A percentile compares a stretch with the other conserved stretches of the same genome.
Conservation (phyloP, 192 early-diverging fungal species). For the Rhizophagus sp. region DNA sequence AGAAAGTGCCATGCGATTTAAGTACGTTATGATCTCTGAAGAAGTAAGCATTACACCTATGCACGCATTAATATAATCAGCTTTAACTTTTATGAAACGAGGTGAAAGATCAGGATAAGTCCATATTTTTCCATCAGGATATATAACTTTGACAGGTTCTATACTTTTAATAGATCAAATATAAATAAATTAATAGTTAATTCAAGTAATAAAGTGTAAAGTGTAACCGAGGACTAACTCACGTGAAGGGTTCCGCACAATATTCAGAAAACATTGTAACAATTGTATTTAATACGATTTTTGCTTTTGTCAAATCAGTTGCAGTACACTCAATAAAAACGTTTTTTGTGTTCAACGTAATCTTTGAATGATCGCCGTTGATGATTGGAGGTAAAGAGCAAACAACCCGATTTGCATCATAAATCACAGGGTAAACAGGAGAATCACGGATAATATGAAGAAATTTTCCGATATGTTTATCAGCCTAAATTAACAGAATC, state of each 20-base stretch:
- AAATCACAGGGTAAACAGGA: slow-evolving; percentile 90
- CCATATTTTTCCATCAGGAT: slow-evolving; percentile 72
- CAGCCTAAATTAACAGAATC: slow-evolving; percentile 43
- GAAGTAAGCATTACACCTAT: slow-evolving; percentile 72
- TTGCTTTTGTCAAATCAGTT: slow-evolving; percentile 93
- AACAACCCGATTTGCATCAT: slow-evolving; percentile 79
- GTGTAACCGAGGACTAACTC: slow-evolving; percentile 39
- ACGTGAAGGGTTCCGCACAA: slow-evolving; percentile 88
- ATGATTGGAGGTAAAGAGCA: slow-evolving; percentile 98
- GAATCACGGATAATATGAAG: slow-evolving; percentile 90
- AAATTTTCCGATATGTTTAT: slow-evolving; percentile 86
- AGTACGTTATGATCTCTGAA: slow-evolving; percentile 70
- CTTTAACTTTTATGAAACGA: slow-evolving; percentile 69
- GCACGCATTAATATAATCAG: slow-evolving; percentile 87
- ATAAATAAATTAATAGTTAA: slow-evolving; percentile 2
- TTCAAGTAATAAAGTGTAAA: neutral
- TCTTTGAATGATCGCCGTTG: slow-evolving; percentile 98
- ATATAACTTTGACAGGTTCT: slow-evolving; percentile 88
- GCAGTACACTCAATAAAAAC: slow-evolving; percentile 98
- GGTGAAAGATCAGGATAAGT: slow-evolving; percentile 75
- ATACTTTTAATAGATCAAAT: slow-evolving; percentile 52
- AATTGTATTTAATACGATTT: slow-evolving; percentile 91
- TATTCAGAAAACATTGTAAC: slow-evolving; percentile 96
- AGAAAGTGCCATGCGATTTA: slow-evolving; percentile 87
- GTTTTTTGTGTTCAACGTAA: slow-evolving; percentile 90